Base-by-base conservation (phyloP, 495 filamentous ascomycete species). In the Neurospora cerealis region DNA sequence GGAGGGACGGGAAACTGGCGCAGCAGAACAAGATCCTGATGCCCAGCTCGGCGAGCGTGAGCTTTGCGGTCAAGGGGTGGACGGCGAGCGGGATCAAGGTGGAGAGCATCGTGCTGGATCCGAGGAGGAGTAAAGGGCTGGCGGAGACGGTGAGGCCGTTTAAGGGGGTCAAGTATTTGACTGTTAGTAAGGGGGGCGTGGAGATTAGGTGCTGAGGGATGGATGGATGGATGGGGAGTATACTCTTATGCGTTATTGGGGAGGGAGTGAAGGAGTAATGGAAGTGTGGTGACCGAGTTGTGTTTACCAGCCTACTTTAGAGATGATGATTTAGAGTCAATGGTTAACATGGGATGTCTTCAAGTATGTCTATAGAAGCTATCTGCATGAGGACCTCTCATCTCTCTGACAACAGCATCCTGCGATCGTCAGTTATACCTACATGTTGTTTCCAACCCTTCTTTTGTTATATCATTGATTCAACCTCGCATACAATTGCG, bases 161-260 rank as follows among this genome's bases (percentile, higher is more conserved):
- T 81, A 99, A 98, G 84, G 96, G 96, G 15, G 96, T 98, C 69
- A 99, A 98, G 83, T 99, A 99, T 82, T 80, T 98, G 73, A 97
- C 94, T 76, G 89, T 96, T 38, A 97, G 94, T 82, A 90, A 88
- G 75, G 89, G 88, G 60, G 96, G 96, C 4, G 87, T 99, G 48
- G 96, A 98, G 83, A 87, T 91, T 75, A 83, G 92, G 76, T 93
- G 91, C 11, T 32, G 8, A 42, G 10, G 8, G 38, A 44, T 71
- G 38, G n/a, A 24, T 71, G 38, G n/a, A 24, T 21, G n/a, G n/a
- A 21, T 48, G 44, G 9, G 8, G n/a, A 24, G 70, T 21, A 36
- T 36, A 36, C 5, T 7, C 36, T 36, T 36, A 36, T 36, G 36
- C 36, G 4, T 36, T 36, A 8, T 0, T 6, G 36, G 36, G 36